phyloP scores from a whole-genome alignment of 768 basidiomycete species.

The Mycena indigotica region DNA sequence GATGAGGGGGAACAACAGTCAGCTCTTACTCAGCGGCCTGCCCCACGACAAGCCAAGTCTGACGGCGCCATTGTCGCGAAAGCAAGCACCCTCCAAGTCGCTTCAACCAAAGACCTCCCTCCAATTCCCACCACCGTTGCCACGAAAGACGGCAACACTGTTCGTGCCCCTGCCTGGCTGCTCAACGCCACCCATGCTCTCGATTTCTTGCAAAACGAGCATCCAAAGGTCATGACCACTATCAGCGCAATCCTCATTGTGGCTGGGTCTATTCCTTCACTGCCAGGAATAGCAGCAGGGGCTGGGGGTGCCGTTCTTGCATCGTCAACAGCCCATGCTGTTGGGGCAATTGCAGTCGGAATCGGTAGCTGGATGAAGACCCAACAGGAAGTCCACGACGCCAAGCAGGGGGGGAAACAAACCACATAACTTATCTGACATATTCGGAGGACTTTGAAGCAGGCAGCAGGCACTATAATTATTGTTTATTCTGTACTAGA shows the following conservation, averaged over 20 bases:
- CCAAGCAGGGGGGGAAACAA: no score
- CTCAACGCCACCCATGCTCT: conserved; percentile 76
- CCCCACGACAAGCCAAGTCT: conserved; percentile 31
- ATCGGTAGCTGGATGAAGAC: conserved; percentile 61
- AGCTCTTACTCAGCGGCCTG: conserved; percentile 28
- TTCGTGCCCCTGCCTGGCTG: conserved; percentile 74
- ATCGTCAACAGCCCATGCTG: conserved; percentile 72
- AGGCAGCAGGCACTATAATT: no score
- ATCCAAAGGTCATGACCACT: conserved; percentile 74
- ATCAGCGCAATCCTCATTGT: conserved; percentile 79
- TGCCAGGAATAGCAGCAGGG: conserved; percentile 68
- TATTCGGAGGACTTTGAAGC: no score
- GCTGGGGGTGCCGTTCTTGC: conserved; percentile 76
- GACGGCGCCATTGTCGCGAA: conserved; percentile 23
- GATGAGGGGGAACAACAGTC: conserved; percentile 24
- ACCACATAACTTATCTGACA: no score
- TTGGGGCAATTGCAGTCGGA: conserved; percentile 78
- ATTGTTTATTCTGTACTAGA: no score
- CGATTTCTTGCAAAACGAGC: conserved; percentile 72
- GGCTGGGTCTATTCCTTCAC: conserved; percentile 70
- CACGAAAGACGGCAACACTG: conserved; percentile 37
- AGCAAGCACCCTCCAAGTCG: conserved; percentile 1
- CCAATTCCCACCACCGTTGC: conserved; percentile 21
- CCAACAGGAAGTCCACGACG: conserved; percentile 39
- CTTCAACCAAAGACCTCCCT: conserved; percentile 10